phyloP scores from a whole-genome alignment of 2,329 filamentous ascomycete species.

The Paraphoma chrysanthemicola region DNA sequence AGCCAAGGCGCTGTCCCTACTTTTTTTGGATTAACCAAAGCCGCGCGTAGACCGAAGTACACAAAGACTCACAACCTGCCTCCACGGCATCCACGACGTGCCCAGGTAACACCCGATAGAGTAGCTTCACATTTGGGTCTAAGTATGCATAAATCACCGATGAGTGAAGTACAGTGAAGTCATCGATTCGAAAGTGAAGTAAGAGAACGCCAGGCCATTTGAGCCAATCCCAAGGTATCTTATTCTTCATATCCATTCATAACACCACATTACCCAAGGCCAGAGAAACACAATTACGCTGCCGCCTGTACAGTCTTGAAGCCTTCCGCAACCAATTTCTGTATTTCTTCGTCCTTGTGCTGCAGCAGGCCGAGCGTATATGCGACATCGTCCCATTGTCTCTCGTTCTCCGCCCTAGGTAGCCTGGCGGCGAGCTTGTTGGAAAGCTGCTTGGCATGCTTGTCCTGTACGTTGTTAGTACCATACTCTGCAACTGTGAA shows the following conservation, averaged over 20 bases:
- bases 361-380: conserved; percentile 88
- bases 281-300: conserved; percentile 28
- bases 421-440: conserved; percentile 91
- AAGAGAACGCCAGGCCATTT: too few relatives aligned
- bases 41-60: too few relatives aligned
- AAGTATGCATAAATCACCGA: too few relatives aligned
- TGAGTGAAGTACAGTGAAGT: too few relatives aligned
- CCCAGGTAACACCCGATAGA: too few relatives aligned
- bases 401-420: conserved; percentile 84
- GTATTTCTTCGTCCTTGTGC: conserved; percentile 92
- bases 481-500: background rate
- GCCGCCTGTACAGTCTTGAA: conserved; percentile 64
- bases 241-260: conserved; percentile 8
- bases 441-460: conserved; percentile 92
- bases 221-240: conserved; percentile 7
- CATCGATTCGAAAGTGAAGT: too few relatives aligned
- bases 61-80: too few relatives aligned
- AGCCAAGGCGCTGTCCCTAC: too few relatives aligned
- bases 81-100: too few relatives aligned
- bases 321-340: conserved; percentile 75
- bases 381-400: conserved; percentile 97
- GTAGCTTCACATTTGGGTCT: too few relatives aligned
- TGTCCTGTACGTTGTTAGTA: conserved; percentile 70
- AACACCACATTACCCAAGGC: conserved; percentile 2
- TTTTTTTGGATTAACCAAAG: too few relatives aligned